Evolutionary conservation across 2,329 filamentous ascomycete genomes (phyloP).

Genomic region (Penicillium digitatum): DNA sequence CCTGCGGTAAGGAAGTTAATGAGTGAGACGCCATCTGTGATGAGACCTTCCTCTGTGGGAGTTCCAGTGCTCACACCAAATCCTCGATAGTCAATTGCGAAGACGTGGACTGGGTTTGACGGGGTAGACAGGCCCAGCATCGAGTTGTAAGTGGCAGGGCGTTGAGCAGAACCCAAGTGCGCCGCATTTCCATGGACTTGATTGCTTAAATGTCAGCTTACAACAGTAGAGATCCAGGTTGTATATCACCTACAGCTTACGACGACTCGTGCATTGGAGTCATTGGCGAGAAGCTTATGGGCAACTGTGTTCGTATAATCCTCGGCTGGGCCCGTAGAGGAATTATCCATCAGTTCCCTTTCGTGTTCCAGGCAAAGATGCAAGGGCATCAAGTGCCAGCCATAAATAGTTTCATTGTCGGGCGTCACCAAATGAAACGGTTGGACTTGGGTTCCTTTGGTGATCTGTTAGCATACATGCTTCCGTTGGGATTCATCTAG

Average conservation of each 20-base stretch:
- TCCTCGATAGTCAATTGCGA: constrained; percentile 88
- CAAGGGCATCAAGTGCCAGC: constrained; percentile 85
- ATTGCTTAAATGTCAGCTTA: constrained; percentile 10
- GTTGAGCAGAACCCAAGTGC: constrained; percentile 72
- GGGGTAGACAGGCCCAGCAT: constrained; percentile 67
- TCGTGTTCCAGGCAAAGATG: constrained; percentile 72
- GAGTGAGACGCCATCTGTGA: constrained; percentile 70
- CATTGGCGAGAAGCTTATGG: constrained; percentile 49
- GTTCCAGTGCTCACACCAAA: constrained; percentile 77
- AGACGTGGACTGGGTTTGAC: constrained; percentile 63
- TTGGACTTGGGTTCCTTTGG: constrained; percentile 77
- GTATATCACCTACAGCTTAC: constrained; percentile 48
- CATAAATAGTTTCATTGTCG: constrained; percentile 74
- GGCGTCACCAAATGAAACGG: constrained; percentile 73
- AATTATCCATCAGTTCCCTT: constrained; percentile 53
- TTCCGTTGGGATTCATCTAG: background rate
- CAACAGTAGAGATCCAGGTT: background rate
- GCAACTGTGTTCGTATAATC: constrained; percentile 49
- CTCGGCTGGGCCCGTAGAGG: constrained; percentile 49
- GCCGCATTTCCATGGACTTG: constrained; percentile 66
- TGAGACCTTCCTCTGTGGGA: constrained; percentile 75
- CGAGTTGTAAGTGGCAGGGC: constrained; percentile 72
- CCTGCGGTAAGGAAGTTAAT: constrained; percentile 59
- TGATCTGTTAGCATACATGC: constrained; percentile 11
- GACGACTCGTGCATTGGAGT: constrained; percentile 52